Base-by-base conservation (phyloP, 2,329 filamentous ascomycete genomes). In the Zalaria obscura region DNA sequence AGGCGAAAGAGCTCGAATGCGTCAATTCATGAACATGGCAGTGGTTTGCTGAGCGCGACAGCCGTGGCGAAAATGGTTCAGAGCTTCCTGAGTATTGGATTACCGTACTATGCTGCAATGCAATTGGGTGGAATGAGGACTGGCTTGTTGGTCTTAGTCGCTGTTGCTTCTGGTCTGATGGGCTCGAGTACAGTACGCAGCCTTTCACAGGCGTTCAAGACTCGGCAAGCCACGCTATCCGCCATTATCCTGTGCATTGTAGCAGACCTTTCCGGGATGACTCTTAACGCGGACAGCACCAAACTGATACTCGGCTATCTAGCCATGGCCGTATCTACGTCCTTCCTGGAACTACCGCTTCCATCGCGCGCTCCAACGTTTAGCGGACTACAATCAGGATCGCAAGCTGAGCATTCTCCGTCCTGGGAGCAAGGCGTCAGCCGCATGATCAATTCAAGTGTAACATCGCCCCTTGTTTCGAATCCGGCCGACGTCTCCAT, bases 81-180 rank as follows among this genome's bases (percentile, higher is more conserved):
- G 10, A 47, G 40, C 28, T 31, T 48, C 1, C 11, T 56, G 27
- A 48, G 49, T 35, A 46, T 56, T 8, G 57, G 50, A 5, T 50
- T 78, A 27, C 75, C 75, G 1, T 70, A 75, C 50, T 77, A 73
- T 51, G 70, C 73, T 5, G 56, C 69, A 0, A 61, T 73, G 47
- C 67, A 74, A 43, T 54, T 77, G 8, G 74, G 73, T 5, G 72
- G 69, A 8, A 63, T 68, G 43, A 60, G 69, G 40, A 67, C 69
- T n/a, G 69, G 69, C 7, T 55, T 75, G n/a, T 47, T 68, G 2
- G 47, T 76, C 27, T 55, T 76, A 35, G 54, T 67, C 29, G 63
- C 66, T 5, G 48, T 64, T 3, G 62, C 68, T 5, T 64, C 67
- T 9, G 68, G 67, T 5, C 44, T 75, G 25, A 47, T 48, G 46